phyloP scores from a whole-genome alignment of 2,329 filamentous ascomycete species.

The Xylaria sp. region DNA sequence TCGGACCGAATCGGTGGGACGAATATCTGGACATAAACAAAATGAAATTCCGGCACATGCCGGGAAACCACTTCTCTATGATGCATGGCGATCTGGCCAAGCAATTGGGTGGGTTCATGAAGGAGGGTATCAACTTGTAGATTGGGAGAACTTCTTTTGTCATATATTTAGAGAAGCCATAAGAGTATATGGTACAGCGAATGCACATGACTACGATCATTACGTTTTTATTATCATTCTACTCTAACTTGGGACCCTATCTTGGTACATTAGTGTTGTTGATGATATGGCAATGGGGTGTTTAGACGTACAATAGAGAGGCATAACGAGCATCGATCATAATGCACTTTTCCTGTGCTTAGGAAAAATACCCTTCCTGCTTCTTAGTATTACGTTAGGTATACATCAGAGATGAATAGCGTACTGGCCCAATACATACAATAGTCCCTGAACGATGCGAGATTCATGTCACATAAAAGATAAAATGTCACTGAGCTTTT shows the following conservation, averaged over 20 bases:
- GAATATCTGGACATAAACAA: constrained; percentile 70
- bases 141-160: neutral
- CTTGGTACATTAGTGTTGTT: constrained; percentile 13
- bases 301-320: constrained; percentile 26
- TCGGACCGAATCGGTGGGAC: constrained; percentile 76
- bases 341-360: neutral
- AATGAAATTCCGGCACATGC: constrained; percentile 74
- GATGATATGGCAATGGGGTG: neutral
- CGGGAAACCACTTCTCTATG: constrained; percentile 80
- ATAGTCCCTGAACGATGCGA: neutral
- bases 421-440: neutral
- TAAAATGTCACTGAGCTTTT: neutral
- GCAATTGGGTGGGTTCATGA: constrained; percentile 49
- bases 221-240: constrained; percentile 14
- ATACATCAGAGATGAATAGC: neutral
- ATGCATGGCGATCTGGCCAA: constrained; percentile 68
- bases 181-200: constrained; percentile 11
- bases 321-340: neutral
- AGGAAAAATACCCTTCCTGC: neutral
- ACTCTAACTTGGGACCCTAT: neutral
- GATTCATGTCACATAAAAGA: neutral
- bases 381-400: neutral
- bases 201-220: constrained; percentile 29
- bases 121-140: constrained; percentile 48
- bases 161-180: constrained; percentile 11